These are phyloP conservation scores for Exophiala bonariae DNA, from an alignment of 2,329 filamentous ascomycete species.

Conservation along the genomic window DNA sequence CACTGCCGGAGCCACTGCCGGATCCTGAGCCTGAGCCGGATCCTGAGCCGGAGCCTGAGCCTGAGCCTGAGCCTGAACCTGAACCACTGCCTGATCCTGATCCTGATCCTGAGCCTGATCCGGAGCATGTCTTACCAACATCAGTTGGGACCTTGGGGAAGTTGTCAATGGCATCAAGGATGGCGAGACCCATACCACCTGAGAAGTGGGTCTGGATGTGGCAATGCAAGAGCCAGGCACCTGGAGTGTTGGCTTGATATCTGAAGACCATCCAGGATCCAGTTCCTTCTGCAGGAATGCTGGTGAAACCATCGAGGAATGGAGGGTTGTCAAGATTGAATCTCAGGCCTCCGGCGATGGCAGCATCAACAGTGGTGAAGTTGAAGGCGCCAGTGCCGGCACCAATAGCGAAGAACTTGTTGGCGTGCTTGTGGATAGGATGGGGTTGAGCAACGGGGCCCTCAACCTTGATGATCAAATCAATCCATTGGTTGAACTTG, in stretches of 20 bases:
- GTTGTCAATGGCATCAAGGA: slow-evolving; percentile 43
- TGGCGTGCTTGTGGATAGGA: slow-evolving; percentile 65
- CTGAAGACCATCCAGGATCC: slow-evolving; percentile 52
- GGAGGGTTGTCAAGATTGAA: slow-evolving; percentile 62
- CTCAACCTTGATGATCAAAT: slow-evolving; percentile 53
- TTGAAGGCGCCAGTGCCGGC: slow-evolving; percentile 51
- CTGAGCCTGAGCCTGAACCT: slow-evolving; percentile 30
- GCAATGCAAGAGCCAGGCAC: slow-evolving; percentile 58
- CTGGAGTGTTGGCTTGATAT: slow-evolving; percentile 55
- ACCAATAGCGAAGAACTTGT: slow-evolving; percentile 60
- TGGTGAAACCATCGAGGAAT: slow-evolving; percentile 51
- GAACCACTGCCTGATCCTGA: slow-evolving; percentile 4
- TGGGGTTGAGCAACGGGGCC: slow-evolving; percentile 54
- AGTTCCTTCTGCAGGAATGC: slow-evolving; percentile 33
- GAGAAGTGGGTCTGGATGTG: slow-evolving; percentile 56
- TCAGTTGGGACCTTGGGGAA: slow-evolving; percentile 28
- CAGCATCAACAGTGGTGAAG: slow-evolving; percentile 54
- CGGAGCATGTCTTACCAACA: slow-evolving; percentile 23
- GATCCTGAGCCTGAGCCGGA: slow-evolving; percentile 24
- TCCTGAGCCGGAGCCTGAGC: slow-evolving; percentile 41
- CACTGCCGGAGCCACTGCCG: slow-evolving; percentile 6
- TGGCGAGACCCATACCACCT: slow-evolving; percentile 57
- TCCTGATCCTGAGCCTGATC: slow-evolving; percentile 8
- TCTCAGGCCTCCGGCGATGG: slow-evolving; percentile 40
- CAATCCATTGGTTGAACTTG: slow-evolving; percentile 53